Conservation (phyloP, 2,329 filamentous ascomycete genomes). For the Fusarium citri region DNA sequence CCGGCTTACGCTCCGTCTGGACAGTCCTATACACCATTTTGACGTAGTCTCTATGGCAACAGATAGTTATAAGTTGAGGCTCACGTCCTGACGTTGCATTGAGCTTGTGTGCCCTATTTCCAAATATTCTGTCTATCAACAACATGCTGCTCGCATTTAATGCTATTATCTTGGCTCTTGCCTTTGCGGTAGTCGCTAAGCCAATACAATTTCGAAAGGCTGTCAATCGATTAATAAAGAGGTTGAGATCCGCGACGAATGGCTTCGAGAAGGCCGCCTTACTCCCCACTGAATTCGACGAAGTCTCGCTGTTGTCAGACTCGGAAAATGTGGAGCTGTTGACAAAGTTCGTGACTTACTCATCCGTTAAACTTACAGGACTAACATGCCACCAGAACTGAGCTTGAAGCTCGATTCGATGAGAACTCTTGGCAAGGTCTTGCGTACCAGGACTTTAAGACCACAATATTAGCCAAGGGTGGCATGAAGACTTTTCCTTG, state of each 20-base stretch:
- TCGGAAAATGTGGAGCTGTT: background rate
- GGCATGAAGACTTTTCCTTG: slow-evolving; percentile 1
- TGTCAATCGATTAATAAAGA: background rate
- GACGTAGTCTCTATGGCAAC: background rate
- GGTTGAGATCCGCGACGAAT: background rate
- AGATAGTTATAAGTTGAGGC: background rate
- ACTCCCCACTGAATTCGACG: background rate
- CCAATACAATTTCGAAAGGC: background rate
- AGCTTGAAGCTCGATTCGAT: background rate
- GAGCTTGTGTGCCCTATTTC: background rate
- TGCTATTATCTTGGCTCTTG: background rate
- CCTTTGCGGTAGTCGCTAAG: background rate
- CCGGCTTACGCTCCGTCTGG: background rate
- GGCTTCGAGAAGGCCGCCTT: background rate
- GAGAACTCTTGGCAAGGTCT: slow-evolving; percentile 7
- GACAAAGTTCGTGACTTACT: background rate
- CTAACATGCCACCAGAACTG: background rate
- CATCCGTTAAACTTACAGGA: background rate
- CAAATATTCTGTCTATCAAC: background rate
- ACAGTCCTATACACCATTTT: background rate
- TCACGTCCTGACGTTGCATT: background rate
- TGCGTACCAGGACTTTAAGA: slow-evolving; percentile 1
- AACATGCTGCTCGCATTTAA: background rate
- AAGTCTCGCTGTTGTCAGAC: background rate
- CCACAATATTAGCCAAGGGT: background rate